phyloP scores from a whole-genome alignment of 164 flowering plant species.

The Umbellularia californica region DNA sequence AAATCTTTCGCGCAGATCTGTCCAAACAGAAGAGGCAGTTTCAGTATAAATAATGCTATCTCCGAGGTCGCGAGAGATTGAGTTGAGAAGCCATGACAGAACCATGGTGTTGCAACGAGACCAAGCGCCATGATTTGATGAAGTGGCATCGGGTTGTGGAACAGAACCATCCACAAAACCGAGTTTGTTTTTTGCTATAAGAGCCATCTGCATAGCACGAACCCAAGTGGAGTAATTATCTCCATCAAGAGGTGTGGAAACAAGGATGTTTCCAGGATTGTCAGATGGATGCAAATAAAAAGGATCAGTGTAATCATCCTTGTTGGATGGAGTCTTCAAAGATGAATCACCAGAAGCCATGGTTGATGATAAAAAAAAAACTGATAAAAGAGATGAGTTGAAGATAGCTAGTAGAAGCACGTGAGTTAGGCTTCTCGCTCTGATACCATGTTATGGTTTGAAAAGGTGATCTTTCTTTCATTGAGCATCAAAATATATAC shows the following conservation, averaged over 20 bases:
- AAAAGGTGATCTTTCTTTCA: too few relatives aligned
- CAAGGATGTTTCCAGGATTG: not conserved
- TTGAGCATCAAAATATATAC: too few relatives aligned
- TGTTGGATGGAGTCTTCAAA: not conserved
- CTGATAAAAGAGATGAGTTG: too few relatives aligned
- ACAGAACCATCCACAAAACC: slow-evolving; percentile 6
- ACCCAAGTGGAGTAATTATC: slow-evolving; percentile 1
- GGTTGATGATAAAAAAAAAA: not conserved
- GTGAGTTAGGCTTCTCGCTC: too few relatives aligned
- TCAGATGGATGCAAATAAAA: slow-evolving; percentile 3
- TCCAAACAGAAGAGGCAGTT: not conserved
- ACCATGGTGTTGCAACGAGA: slow-evolving; percentile 4
- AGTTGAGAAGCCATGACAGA: slow-evolving; percentile 3
- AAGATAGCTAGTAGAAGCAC: too few relatives aligned
- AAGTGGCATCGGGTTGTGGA: not conserved
- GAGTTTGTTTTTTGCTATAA: slow-evolving; percentile 5
- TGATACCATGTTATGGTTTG: too few relatives aligned
- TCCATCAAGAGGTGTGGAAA: slow-evolving; percentile 2
- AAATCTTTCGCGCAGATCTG: not conserved
- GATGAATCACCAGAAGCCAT: not conserved
- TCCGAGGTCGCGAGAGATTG: not conserved
- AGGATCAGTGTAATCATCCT: not conserved
- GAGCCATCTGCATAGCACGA: slow-evolving; percentile 2
- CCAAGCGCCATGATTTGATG: not conserved
- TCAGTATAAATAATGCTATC: not conserved